Base-by-base conservation (phyloP, 768 basidiomycete species). In the Mycena olivaceomarginata region DNA sequence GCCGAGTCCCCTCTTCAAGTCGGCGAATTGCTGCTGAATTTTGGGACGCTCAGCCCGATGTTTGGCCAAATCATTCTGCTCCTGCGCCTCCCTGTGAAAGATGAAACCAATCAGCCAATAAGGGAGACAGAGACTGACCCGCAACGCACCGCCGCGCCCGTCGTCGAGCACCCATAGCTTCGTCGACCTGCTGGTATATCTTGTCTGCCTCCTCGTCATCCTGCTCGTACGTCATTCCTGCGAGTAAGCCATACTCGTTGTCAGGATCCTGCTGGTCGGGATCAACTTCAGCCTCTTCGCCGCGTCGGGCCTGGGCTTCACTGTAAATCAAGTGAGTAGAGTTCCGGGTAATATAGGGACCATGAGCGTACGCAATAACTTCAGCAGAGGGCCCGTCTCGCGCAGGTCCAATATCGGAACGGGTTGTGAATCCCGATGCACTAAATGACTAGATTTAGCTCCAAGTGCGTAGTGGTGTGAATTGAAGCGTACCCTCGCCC, bases 321-420 rank as follows among this genome's bases (percentile, higher is more conserved):
- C 96, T 97, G 77, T n/a, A 22, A 15, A 72, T 15, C 53, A 70
- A 79, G 15, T 68, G 15, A 70, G 56, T 25, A 56, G 13, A 20
- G 0, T 53, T 57, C 10, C 5, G 5, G 6, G 10, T 59, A 56
- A 40, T 13, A 4, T 40, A 51, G 12, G 15, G 7, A 22, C 43
- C 22, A 16, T 20, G 18, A 18, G 91, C 94, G 65, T 80, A 96
- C 94, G 96, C 98, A 66, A 98, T 89, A 0, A 94, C 93, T 86
- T 98, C 97, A 43, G 97, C 97, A 20, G 96, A 96, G 0, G 98
- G 97, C 0, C 97, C 97, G 82, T 98, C 98, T 84, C 98, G 90
- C 10, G 98, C 98, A 46, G 98, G 98, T 83, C 98, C 98, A 75
- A 99, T 99, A 93, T 99, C 98, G 56, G 97, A 98, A 64, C 98